Conservation (phyloP, 2,329 filamentous ascomycete genomes). For the Epichloe hybrida region DNA sequence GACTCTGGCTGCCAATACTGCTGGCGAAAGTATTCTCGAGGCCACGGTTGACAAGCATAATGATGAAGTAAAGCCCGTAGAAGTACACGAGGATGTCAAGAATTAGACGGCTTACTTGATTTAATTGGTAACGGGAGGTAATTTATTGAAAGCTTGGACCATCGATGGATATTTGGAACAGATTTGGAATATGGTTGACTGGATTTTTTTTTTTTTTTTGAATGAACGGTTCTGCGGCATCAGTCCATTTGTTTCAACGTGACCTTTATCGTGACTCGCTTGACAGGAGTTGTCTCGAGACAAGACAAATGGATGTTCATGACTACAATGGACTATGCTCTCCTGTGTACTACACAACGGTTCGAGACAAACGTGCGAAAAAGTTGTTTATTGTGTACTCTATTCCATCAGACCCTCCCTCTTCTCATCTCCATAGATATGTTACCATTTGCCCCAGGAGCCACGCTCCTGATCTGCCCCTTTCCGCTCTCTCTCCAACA, state of each 20-base stretch:
- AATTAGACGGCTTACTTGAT: slow-evolving; percentile 7
- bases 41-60: slow-evolving; percentile 23
- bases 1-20: slow-evolving; percentile 27
- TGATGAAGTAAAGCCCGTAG: slow-evolving; percentile 21
- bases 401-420: neutral
- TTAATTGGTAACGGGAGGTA: neutral
- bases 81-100: slow-evolving; percentile 22
- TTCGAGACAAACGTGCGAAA: neutral
- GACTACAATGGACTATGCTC: neutral
- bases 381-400: neutral
- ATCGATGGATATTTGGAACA: neutral
- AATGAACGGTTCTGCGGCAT: neutral
- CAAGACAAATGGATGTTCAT: neutral
- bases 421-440: neutral
- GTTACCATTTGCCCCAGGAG: slow-evolving; percentile 14
- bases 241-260: neutral
- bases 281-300: neutral
- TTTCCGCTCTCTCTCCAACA: slow-evolving; percentile 31
- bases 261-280: neutral
- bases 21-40: slow-evolving; percentile 30
- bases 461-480: slow-evolving; percentile 15
- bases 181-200: neutral
- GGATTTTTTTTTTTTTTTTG: neutral
- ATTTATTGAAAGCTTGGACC: neutral
- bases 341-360: neutral